phyloP scores from a whole-genome alignment of 1,284 basidiomycete genomes.

The Tilletia setariae region DNA sequence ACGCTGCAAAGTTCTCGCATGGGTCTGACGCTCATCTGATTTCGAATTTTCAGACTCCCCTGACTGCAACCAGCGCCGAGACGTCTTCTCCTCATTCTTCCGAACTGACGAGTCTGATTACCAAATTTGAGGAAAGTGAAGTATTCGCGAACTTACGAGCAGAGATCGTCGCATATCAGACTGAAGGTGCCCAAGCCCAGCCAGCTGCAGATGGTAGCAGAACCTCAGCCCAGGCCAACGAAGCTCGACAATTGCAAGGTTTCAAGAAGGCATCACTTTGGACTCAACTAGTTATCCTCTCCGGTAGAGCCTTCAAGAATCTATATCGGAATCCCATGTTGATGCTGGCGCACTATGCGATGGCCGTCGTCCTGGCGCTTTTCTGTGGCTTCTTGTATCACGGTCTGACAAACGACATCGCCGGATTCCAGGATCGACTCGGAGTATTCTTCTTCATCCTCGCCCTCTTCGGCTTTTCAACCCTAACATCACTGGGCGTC shows the following conservation, averaged over 20 bases:
- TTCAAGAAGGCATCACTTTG: slow-evolving; percentile 78
- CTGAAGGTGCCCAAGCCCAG: not conserved
- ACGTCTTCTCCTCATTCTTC: not conserved
- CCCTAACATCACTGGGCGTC: slow-evolving; percentile 81
- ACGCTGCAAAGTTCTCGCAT: too few species aligned
- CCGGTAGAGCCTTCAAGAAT: slow-evolving; percentile 97
- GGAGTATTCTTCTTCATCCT: slow-evolving; percentile 96
- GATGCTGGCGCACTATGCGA: slow-evolving; percentile 82
- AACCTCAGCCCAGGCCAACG: slow-evolving; percentile 50
- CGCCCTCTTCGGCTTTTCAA: slow-evolving; percentile 91
- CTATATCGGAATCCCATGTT: slow-evolving; percentile 81
- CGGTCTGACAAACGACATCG: slow-evolving; percentile 64
- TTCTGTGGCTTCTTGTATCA: slow-evolving; percentile 79
- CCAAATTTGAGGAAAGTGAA: slow-evolving; percentile 56
- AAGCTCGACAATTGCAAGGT: slow-evolving; percentile 63
- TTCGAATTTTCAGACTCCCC: too few species aligned
- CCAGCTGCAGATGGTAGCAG: slow-evolving; percentile 29
- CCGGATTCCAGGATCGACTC: slow-evolving; percentile 60
- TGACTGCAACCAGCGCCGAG: too few species aligned
- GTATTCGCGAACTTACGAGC: slow-evolving; percentile 6
- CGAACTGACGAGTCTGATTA: slow-evolving; percentile 1
- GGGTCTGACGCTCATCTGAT: too few species aligned
- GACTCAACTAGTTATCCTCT: slow-evolving; percentile 87
- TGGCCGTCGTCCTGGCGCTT: slow-evolving; percentile 72
- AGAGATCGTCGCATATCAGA: slow-evolving; percentile 6